Evolutionary conservation across 768 basidiomycete genomes (phyloP), one percentile per base, ranked within the genome.

Genomic region (Kwoniella dejecticola): DNA sequence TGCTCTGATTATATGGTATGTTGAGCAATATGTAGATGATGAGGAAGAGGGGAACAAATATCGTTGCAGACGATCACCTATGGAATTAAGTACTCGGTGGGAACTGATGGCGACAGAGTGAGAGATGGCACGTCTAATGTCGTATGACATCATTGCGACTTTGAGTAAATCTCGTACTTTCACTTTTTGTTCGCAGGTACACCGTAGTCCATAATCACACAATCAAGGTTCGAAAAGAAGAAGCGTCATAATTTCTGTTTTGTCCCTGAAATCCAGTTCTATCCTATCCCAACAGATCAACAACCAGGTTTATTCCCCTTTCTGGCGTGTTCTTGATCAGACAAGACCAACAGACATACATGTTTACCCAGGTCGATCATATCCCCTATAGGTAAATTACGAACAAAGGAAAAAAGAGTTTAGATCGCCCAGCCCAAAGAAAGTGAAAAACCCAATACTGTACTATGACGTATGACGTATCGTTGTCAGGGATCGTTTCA

Each of bases 391-490:
- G 33, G 33, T 36, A 7, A 36, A 36, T 36, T 36, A 36, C 33
- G 33, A 36, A 36, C 33, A 36, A 36, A 36, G 33, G 33, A 36
- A 36, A 36, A 7, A 36, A 36, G 15, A 36, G 7, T 36, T 36
- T 36, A 36, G 33, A 23, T 47, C 13, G 46, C 46, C 19, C 42
- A 45, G 2, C 13, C 36, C 36, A 38, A 38, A 17, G 36, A n/a
- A n/a, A n/a, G n/a, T n/a, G n/a, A n/a, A n/a, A n/a, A n/a, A n/a
- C n/a, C n/a, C n/a, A n/a, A n/a, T n/a, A n/a, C n/a, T n/a, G n/a
- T n/a, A n/a, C n/a, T n/a, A n/a, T n/a, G 42, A 45, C 29, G 42
- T 56, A 56, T 56, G 54, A 56, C 54, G 54, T 56, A 56, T 56
- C 46, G 42, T 41, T 30, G 44, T 56, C 54, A 56, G 54, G 54